Base-by-base conservation (phyloP, 2,329 filamentous ascomycete species). In the Fusarium coffeatum region DNA sequence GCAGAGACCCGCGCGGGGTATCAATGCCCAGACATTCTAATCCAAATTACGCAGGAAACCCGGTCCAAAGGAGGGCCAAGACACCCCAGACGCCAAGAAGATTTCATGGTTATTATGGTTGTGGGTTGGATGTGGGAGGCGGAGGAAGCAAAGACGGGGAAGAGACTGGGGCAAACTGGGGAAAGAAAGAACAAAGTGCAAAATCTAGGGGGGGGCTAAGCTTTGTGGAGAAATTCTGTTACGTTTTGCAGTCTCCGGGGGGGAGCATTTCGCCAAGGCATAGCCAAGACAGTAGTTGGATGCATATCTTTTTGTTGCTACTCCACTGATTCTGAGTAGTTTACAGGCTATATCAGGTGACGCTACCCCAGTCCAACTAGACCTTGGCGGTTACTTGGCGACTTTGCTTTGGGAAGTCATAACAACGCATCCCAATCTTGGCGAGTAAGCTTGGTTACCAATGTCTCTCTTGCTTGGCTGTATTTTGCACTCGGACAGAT, bases 11-110 rank as follows among this genome's bases (percentile, higher is more conserved):
- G 63, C 48, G 61, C 48, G 62, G 61, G 63, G 63, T 66, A 66
- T 49, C 48, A 66, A 61, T 66, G 63, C 61, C 63, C 63, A 66
- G 63, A 66, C 61, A 45, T 55, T 61, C 61, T 66, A 66, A 55
- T 66, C 63, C 63, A 32, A 45, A 66, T 55, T 66, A 27, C 63
- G 63, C 59, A 66, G 48, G 28, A 66, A 55, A 48, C 30, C 62
- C 63, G 63, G 63, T 54, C 37, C 42, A 53, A 59, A 43, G 54
- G 54, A 51, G 18, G 56, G 32, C 41, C 45, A 51, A 16, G 30
- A 43, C n/a, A 41, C 43, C 61, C 63, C 63, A 61, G 55, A 55
- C 27, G 55, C 63, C 63, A 66, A 66, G 61, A 59, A 8, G 13
- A n/a, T 5, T 47, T 27, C 30, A 55, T 27, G 43, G 41, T 41